phyloP scores from a whole-genome alignment of 768 basidiomycete species.

The Boletus speciosus region DNA sequence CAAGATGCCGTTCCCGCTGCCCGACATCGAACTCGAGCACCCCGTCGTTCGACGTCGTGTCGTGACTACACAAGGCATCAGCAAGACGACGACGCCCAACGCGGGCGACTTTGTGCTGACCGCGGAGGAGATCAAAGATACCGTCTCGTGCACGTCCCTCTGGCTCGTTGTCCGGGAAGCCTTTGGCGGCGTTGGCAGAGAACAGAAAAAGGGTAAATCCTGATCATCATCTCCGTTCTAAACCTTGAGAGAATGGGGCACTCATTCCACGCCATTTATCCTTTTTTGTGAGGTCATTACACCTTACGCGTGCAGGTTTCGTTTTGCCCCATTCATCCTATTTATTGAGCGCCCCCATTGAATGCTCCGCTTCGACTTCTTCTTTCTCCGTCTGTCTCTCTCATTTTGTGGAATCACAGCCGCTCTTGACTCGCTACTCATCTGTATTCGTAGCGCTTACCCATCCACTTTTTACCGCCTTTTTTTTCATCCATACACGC shows the following conservation, averaged over 20 bases:
- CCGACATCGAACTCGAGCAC: conserved; percentile 71
- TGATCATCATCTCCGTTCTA: conserved; percentile 25
- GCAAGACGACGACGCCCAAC: conserved; percentile 20
- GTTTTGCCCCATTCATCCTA: conserved; percentile 11
- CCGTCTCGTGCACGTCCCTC: conserved; percentile 80
- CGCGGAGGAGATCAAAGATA: conserved; percentile 92
- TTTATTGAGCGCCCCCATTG: conserved; percentile 12
- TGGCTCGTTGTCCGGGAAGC: conserved; percentile 92
- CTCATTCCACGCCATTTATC: conserved; percentile 14
- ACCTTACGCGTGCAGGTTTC: conserved; percentile 3
- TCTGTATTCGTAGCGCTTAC: conserved; percentile 20
- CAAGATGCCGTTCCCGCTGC: conserved; percentile 86
- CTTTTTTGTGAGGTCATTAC: conserved; percentile 10
- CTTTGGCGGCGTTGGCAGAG: conserved; percentile 86
- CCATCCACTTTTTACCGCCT: conserved; percentile 3
- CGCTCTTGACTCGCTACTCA: conserved; percentile 10
- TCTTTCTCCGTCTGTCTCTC: not conserved
- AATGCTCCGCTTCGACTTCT: conserved; percentile 6
- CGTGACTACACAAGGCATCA: conserved; percentile 28
- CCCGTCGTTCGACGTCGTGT: conserved; percentile 52
- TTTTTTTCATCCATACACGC: not conserved
- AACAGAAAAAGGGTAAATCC: conserved; percentile 71
- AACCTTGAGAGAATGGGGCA: not conserved
- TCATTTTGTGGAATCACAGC: conserved; percentile 2
- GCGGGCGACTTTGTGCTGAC: conserved; percentile 53